Evolutionary conservation across 2,329 filamentous ascomycete species (phyloP), one percentile per base, ranked within the genome.

Genomic region (Ophiostoma piceae): DNA sequence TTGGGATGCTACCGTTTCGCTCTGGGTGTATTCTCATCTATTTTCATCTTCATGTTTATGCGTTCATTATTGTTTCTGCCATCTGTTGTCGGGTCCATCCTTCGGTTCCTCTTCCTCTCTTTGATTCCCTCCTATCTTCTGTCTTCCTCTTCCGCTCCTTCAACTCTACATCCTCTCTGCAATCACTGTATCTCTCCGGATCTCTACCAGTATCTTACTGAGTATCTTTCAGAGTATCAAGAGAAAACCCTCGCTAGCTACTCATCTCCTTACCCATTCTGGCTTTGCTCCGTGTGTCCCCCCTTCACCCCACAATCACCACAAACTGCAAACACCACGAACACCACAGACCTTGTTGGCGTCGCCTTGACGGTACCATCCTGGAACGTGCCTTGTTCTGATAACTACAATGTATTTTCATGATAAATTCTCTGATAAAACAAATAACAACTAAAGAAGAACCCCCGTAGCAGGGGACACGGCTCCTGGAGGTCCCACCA

Each of bases 401-500:
- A 57, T 16, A 57, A 57, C 51, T 57, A 22, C 51, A 26, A 57
- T 26, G 9, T 26, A 9, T 57, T n/a, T 43, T 7, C 4, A 35
- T 35, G 35, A 35, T 35, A 35, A 35, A 35, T n/a, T 47, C 43
- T 14, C 37, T 39, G 39, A 4, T 12, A 57, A 14, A 54, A 47
- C 4, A 47, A 19, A 47, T 8, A 47, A 47, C 9, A 14, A 41
- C 7, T 51, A 35, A 35, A 35, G 35, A 35, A 35, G 4, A 54
- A 37, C 67, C 37, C 67, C 67, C 22, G 39, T 19, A 62, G 68
- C 35, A 62, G 51, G 67, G 67, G 64, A 37, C 62, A 65, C 64
- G 67, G 67, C 67, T 67, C 29, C 69, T 68, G 54, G 65, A 64
- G 41, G 67, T 26, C 65, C 70, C 39, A 54, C 43, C 51, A 54